A percentile compares a stretch with the other conserved stretches of the same genome.
Evolutionary conservation across 495 filamentous ascomycete genomes (phyloP).

Genomic region (Chaetomidium leptoderma): DNA sequence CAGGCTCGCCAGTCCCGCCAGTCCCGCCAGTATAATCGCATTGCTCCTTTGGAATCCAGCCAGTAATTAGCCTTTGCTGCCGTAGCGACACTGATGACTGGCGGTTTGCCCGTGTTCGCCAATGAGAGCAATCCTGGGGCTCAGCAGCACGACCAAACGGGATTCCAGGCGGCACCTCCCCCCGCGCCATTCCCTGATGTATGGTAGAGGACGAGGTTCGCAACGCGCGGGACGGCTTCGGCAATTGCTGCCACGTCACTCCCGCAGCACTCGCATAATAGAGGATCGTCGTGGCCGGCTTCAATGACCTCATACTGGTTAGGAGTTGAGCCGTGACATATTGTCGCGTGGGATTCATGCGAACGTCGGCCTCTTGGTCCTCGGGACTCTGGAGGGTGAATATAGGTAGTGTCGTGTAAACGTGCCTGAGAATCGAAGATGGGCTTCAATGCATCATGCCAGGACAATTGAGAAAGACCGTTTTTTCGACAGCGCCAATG

Average conservation of each 20-base stretch:
- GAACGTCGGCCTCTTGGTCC: no score
- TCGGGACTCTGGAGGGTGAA: no score
- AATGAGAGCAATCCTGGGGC: background rate
- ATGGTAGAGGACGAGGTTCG: background rate
- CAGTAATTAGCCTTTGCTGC: background rate
- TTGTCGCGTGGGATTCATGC: no score
- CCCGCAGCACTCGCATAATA: background rate
- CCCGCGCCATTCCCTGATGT: background rate
- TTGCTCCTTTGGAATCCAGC: background rate
- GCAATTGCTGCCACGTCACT: conserved; percentile 7
- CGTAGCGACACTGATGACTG: conserved; percentile 4
- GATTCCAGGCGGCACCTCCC: background rate
- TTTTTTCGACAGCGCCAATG: no score
- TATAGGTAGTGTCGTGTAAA: no score
- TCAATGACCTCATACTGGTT: background rate
- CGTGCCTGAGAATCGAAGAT: no score
- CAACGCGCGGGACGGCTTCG: background rate
- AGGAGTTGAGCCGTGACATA: background rate
- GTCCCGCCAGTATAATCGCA: no score
- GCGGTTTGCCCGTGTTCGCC: background rate
- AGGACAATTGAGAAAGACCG: no score
- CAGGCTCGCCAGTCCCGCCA: no score
- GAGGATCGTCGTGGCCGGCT: background rate
- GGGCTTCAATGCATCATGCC: no score
- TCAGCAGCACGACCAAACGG: background rate